Evolutionary conservation across 2,329 filamentous ascomycete genomes (phyloP).

Genomic region (Zymoseptoria passerinii): DNA sequence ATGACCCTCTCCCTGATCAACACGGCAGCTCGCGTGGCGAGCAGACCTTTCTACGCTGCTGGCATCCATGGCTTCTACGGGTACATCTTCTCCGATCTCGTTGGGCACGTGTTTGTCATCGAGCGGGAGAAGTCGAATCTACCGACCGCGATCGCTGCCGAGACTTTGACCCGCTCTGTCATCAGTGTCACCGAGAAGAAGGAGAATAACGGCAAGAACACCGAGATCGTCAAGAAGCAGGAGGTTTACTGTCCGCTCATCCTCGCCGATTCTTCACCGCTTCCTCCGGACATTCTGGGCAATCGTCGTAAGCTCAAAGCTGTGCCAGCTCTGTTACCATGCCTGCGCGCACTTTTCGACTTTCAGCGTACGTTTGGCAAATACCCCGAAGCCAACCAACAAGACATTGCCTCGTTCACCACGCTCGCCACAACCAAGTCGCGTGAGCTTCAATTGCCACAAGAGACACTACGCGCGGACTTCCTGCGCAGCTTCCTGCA

Average conservation of each 20-base stretch:
- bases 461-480: conserved; percentile 42
- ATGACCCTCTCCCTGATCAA: conserved; percentile 70
- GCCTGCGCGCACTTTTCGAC: conserved; percentile 82
- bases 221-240: conserved; percentile 84
- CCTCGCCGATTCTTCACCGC: conserved; percentile 69
- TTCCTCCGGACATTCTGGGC: conserved; percentile 59
- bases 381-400: conserved; percentile 43
- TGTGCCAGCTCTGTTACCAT: conserved; percentile 78
- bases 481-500: conserved; percentile 79
- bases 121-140: conserved; percentile 77
- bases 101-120: conserved; percentile 82
- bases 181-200: conserved; percentile 62
- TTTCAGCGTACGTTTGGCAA: conserved; percentile 49
- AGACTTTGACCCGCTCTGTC: conserved; percentile 71
- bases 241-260: conserved; percentile 84
- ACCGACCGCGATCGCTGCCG: conserved; percentile 43
- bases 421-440: conserved; percentile 70
- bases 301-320: conserved; percentile 60
- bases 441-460: conserved; percentile 48
- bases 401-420: conserved; percentile 69
- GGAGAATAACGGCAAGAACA: conserved; percentile 55
- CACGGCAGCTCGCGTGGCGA: conserved; percentile 69
- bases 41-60: conserved; percentile 80
- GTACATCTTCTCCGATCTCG: conserved; percentile 88
- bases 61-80: conserved; percentile 85